These are phyloP conservation scores for Epichloe sylvatica DNA, from an alignment of 2,329 filamentous ascomycete genomes.

Conservation along the genomic window DNA sequence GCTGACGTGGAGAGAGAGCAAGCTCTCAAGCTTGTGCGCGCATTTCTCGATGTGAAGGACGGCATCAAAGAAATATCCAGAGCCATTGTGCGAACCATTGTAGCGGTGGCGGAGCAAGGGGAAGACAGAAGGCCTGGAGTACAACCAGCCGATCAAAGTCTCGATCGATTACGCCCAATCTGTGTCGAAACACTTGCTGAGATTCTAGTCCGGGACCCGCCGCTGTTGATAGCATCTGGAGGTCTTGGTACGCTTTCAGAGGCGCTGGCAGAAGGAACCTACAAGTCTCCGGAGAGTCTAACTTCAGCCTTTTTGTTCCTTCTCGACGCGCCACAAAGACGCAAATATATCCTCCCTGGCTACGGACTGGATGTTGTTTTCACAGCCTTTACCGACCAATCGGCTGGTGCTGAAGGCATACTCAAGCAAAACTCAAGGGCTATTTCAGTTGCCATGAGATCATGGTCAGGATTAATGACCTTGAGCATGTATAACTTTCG, in stretches of 20 bases:
- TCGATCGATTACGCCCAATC: conserved; percentile 78
- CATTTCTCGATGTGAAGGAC: conserved; percentile 90
- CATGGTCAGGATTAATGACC: conserved; percentile 83
- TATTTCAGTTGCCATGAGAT: conserved; percentile 81
- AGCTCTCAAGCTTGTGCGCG: conserved; percentile 87
- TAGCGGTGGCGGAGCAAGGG: conserved; percentile 75
- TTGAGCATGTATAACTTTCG: conserved; percentile 80
- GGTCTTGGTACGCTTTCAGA: conserved; percentile 83
- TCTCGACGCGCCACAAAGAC: conserved; percentile 66
- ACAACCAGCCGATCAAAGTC: conserved; percentile 47
- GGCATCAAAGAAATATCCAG: conserved; percentile 78
- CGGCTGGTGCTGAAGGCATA: conserved; percentile 42
- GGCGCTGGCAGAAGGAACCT: conserved; percentile 76
- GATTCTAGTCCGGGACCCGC: conserved; percentile 74
- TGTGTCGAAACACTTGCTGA: conserved; percentile 88
- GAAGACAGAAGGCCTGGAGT: conserved; percentile 82
- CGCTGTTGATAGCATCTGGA: conserved; percentile 66
- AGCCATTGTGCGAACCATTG: conserved; percentile 75
- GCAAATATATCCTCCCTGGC: conserved; percentile 72
- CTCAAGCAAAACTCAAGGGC: conserved; percentile 82
- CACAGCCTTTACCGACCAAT: conserved; percentile 80
- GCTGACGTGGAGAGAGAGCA: conserved; percentile 96
- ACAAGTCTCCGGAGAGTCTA: conserved; percentile 83
- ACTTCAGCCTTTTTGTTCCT: conserved; percentile 80
- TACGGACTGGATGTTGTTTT: conserved; percentile 84